Percentiles rank a stretch among this genome's conserved stretches.
Evolutionary conservation across 495 filamentous ascomycete species (phyloP).

Genomic region (Trichoderma parareesei): DNA sequence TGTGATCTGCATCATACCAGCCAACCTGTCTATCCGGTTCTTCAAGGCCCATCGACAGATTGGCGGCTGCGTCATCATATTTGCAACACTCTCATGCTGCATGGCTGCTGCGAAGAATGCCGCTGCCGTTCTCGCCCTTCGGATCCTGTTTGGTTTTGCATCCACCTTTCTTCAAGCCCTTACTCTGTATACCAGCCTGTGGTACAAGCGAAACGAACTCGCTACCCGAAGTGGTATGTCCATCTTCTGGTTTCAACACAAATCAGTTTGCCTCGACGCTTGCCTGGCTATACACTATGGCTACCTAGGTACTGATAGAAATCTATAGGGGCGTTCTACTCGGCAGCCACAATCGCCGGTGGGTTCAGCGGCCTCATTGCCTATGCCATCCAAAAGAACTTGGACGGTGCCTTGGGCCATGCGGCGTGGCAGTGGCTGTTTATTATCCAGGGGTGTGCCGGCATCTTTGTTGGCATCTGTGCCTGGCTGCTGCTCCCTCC

Average conservation of each 20-base stretch:
- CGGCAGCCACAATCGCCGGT: not conserved
- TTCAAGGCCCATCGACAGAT: not conserved
- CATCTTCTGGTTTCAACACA: not conserved
- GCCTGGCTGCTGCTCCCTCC: not conserved
- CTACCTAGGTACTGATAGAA: not conserved
- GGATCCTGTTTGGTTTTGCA: not conserved
- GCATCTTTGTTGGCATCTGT: conserved; percentile 3
- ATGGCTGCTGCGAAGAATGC: not conserved
- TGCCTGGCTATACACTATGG: no score
- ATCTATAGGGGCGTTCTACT: not conserved
- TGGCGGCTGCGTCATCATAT: not conserved
- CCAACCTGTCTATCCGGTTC: not conserved
- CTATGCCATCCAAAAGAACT: not conserved
- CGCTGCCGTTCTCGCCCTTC: not conserved
- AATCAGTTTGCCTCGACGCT: not conserved
- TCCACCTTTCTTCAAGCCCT: not conserved
- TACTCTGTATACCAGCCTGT: not conserved
- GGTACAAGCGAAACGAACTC: not conserved
- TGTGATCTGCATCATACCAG: not conserved
- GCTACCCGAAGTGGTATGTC: not conserved
- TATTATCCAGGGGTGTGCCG: conserved; percentile 2
- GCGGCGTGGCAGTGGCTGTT: conserved; percentile 1
- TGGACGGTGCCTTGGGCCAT: not conserved
- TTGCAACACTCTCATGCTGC: conserved; percentile 1
- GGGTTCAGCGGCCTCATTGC: not conserved